Base-by-base conservation (phyloP, 805 yeast species). In the Candida multigemmis region DNA sequence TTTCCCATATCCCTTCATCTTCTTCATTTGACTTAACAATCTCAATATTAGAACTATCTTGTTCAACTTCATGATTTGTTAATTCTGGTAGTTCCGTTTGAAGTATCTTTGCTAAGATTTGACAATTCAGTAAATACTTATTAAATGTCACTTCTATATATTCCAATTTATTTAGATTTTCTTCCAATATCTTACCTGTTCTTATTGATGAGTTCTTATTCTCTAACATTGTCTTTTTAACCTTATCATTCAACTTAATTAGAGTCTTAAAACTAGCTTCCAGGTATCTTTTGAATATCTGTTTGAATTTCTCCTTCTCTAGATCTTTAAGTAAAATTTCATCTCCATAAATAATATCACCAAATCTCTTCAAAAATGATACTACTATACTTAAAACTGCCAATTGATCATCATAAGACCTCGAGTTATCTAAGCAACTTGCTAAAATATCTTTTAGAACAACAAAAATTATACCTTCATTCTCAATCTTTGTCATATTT, bases 181-280 rank as follows among this genome's bases (percentile, higher is more conserved):
- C 66, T 11, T 70, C 75, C 11, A 64, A 46, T 2, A 71, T 42
- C 35, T 67, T 71, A 14, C 94, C 94, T 1, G 80, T 73, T 38
- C 80, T 65, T 30, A 81, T 70, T 28, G 79, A 72, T 3, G 75
- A 69, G 29, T 66, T 68, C 23, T 65, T 61, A 30, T 67, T 71
- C 27, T 56, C 60, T 12, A 50, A 48, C 12, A 51, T 50, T 8
- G 62, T 43, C 12, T 50, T 53, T 7, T 43, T 34, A 0, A 67
- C 42, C n/a, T 47, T 46, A n/a, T 46, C 40, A 25, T 61, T 56
- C n/a, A 62, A 37, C 1, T 44, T 46, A 3, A 45, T 44, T 1
- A 72, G 46, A 15, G 50, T 46, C 1, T 51, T 33, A 7, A 67
- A 50, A 0, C 68, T 56, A 1, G 65, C 67, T 9, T 56, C 59